phyloP scores from a whole-genome alignment of 257 asterid genomes.

The Thymus mandschuricus region DNA sequence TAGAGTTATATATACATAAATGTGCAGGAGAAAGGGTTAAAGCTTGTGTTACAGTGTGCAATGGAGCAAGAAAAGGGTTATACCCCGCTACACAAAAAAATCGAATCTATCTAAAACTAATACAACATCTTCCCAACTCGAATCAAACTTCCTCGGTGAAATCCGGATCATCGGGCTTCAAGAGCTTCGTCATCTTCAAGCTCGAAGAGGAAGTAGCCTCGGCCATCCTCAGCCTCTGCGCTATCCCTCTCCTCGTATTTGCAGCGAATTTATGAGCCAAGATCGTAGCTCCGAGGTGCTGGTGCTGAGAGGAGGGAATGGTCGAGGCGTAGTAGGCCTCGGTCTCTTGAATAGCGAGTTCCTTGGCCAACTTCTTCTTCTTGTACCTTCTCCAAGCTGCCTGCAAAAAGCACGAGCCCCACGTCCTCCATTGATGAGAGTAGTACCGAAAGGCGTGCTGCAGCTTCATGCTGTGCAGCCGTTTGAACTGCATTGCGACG shows the following conservation, averaged over 20 bases:
- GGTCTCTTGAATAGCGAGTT: constrained; percentile 57
- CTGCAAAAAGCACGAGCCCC: constrained; percentile 84
- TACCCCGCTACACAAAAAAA: constrained; percentile 24
- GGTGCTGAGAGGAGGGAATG: neutral
- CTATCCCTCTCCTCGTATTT: constrained; percentile 64
- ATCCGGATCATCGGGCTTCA: constrained; percentile 91
- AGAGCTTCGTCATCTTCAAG: constrained; percentile 75
- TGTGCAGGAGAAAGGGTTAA: neutral
- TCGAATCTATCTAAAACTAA: constrained; percentile 27
- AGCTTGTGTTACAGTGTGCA: neutral
- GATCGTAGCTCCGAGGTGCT: constrained; percentile 68
- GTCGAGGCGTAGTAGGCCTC: constrained; percentile 21
- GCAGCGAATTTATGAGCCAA: constrained; percentile 80
- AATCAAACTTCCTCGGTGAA: constrained; percentile 58
- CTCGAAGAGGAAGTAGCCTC: constrained; percentile 62
- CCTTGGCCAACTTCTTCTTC: constrained; percentile 61
- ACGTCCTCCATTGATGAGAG: constrained; percentile 95
- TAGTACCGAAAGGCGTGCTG: constrained; percentile 91
- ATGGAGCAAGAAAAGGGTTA: constrained; percentile 23
- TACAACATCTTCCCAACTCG: constrained; percentile 34
- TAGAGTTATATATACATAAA: neutral
- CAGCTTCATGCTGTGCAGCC: constrained; percentile 87
- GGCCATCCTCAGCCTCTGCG: constrained; percentile 44
- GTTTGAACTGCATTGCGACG: constrained; percentile 77
- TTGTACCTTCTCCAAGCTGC: constrained; percentile 80